phyloP scores from a whole-genome alignment of 2,329 filamentous ascomycete species.

The Fusarium sp. region DNA sequence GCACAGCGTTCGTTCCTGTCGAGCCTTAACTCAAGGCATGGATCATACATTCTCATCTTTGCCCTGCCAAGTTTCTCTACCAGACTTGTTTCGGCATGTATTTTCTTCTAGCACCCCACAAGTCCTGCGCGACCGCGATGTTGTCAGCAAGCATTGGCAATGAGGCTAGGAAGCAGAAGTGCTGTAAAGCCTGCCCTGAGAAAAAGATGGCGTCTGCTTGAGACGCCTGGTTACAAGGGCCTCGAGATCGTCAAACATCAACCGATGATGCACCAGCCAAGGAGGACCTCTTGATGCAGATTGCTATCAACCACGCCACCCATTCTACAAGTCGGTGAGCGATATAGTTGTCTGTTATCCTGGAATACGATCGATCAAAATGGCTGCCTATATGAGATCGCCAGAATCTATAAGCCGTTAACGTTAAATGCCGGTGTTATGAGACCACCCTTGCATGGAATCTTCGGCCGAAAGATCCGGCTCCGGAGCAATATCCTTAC shows the following conservation, averaged over 20 bases:
- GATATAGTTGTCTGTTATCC: neutral
- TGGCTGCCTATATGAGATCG: neutral
- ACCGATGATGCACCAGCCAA: neutral
- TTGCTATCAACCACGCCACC: too few species aligned
- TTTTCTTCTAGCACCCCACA: neutral
- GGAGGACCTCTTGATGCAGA: neutral
- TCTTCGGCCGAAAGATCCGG: conserved; percentile 6
- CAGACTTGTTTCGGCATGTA: neutral
- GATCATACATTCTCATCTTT: neutral
- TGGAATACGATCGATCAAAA: neutral
- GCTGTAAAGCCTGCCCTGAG: accelerated
- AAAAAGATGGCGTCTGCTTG: neutral
- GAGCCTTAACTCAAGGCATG: neutral
- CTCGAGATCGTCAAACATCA: neutral
- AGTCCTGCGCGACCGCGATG: neutral
- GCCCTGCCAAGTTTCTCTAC: neutral
- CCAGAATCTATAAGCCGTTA: neutral
- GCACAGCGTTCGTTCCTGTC: neutral
- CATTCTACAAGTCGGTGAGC: neutral
- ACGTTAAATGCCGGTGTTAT: neutral
- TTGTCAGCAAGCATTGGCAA: neutral
- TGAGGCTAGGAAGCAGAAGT: neutral
- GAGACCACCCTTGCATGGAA: neutral
- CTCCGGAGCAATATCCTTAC: neutral
- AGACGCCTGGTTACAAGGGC: neutral